Evolutionary conservation across 179 eudicot species (phyloP).

Genomic region (Beta lomatogona): DNA sequence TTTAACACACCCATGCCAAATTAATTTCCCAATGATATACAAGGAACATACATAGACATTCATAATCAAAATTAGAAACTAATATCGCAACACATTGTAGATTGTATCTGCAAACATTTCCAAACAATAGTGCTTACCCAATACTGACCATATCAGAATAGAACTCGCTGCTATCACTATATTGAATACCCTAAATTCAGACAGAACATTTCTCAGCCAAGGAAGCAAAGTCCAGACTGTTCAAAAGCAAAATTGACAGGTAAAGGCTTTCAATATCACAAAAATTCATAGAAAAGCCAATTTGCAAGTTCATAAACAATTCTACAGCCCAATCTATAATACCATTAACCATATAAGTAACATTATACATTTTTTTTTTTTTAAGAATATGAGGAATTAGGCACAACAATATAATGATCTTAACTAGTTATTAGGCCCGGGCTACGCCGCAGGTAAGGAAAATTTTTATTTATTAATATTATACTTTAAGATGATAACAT

Average conservation of each 20-base stretch:
- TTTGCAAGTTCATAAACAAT: not conserved
- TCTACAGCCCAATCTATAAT: not conserved
- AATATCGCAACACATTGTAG: not conserved
- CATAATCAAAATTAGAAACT: not conserved
- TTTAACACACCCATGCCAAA: constrained; percentile 1
- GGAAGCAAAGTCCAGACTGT: not conserved
- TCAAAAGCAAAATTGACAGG: not conserved
- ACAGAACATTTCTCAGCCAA: not conserved
- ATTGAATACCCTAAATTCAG: not conserved
- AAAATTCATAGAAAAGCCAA: not conserved
- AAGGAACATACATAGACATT: not conserved
- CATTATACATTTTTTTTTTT: not conserved
- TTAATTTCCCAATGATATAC: not conserved
- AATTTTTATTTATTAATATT: too few species aligned
- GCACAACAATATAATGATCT: too few species aligned
- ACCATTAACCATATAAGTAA: not conserved
- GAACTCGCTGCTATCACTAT: not conserved
- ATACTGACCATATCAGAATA: not conserved
- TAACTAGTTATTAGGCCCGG: too few species aligned
- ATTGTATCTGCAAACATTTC: not conserved
- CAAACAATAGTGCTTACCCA: not conserved
- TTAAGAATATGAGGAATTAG: not conserved
- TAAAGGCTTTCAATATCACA: not conserved
- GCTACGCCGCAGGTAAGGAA: too few species aligned
- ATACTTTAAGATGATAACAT: too few species aligned